A percentile compares a stretch with the other conserved stretches of the same genome.
These are phyloP conservation scores for Sporothrix schenckii DNA, from an alignment of 2,329 filamentous ascomycete genomes.

Conservation along the genomic window DNA sequence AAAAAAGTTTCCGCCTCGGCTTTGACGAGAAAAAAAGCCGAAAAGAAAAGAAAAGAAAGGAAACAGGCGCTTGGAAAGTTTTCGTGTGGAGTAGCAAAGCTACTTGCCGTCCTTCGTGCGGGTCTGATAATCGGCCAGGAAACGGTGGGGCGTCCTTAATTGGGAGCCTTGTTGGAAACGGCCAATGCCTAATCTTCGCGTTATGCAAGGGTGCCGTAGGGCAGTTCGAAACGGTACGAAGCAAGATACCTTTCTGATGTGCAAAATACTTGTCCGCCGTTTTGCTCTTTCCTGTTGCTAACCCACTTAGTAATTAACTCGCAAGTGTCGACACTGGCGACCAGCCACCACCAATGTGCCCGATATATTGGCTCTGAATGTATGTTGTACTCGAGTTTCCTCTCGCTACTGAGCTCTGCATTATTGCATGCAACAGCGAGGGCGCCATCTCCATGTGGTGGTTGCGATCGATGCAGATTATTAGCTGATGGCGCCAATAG, in stretches of 20 bases:
- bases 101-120: background rate
- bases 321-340: too few species aligned
- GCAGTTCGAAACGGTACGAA: background rate
- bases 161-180: background rate
- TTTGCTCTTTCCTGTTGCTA: background rate
- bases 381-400: too few species aligned
- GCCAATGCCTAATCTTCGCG: background rate
- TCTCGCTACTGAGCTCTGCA: too few species aligned
- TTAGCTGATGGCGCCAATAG: constrained; percentile 4
- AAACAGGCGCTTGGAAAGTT: background rate
- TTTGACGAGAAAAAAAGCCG: background rate
- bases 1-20: constrained; percentile 12
- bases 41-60: background rate
- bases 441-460: background rate
- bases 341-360: too few species aligned
- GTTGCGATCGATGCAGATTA: background rate
- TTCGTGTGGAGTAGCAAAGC: background rate
- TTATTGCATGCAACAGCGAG: background rate
- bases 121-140: constrained; percentile 6
- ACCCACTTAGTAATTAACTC: background rate
- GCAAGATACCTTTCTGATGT: background rate
- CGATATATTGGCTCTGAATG: too few species aligned
- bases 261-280: background rate
- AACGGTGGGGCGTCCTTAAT: constrained; percentile 2
- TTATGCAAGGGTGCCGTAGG: background rate